These are phyloP conservation scores for Serendipita indica DNA, from an alignment of 768 basidiomycete species.

Conservation along the genomic window DNA sequence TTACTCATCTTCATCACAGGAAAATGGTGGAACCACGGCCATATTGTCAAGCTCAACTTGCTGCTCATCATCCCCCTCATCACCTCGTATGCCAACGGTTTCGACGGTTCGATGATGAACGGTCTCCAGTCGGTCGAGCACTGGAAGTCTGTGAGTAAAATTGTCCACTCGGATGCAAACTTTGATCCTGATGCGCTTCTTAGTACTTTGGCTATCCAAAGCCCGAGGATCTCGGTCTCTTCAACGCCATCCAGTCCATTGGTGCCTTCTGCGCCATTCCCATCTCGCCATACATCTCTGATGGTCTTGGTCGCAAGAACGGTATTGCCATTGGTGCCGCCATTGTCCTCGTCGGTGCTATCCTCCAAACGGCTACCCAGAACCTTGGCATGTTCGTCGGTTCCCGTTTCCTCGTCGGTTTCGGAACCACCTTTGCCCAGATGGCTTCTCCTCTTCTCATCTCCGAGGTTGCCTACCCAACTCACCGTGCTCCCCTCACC, in stretches of 20 bases:
- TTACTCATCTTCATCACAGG: slow-evolving; percentile 10
- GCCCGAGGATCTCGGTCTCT: slow-evolving; percentile 44
- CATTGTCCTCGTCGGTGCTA: slow-evolving; percentile 58
- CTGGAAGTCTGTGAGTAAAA: slow-evolving; percentile 30
- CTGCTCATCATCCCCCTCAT: slow-evolving; percentile 18
- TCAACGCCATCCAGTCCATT: slow-evolving; percentile 49
- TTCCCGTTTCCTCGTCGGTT: slow-evolving; percentile 38
- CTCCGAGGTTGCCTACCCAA: slow-evolving; percentile 73
- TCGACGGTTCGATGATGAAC: slow-evolving; percentile 25
- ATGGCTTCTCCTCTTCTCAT: slow-evolving; percentile 73
- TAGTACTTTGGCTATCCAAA: slow-evolving; percentile 44
- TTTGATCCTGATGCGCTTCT: not conserved
- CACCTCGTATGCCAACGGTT: slow-evolving; percentile 20
- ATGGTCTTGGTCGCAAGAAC: slow-evolving; percentile 51
- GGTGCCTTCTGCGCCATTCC: slow-evolving; percentile 27
- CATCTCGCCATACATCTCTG: slow-evolving; percentile 37
- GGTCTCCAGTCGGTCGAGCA: slow-evolving; percentile 52
- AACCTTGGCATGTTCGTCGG: slow-evolving; percentile 69
- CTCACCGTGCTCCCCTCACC: slow-evolving; percentile 65
- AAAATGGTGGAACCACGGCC: slow-evolving; percentile 13
- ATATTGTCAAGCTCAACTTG: slow-evolving; percentile 16
- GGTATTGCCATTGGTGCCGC: slow-evolving; percentile 52
- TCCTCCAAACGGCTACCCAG: slow-evolving; percentile 54
- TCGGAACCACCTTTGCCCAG: slow-evolving; percentile 26
- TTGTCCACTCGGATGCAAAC: not conserved